Conservation (phyloP, 257 asterid species). For the Vinca minor region DNA sequence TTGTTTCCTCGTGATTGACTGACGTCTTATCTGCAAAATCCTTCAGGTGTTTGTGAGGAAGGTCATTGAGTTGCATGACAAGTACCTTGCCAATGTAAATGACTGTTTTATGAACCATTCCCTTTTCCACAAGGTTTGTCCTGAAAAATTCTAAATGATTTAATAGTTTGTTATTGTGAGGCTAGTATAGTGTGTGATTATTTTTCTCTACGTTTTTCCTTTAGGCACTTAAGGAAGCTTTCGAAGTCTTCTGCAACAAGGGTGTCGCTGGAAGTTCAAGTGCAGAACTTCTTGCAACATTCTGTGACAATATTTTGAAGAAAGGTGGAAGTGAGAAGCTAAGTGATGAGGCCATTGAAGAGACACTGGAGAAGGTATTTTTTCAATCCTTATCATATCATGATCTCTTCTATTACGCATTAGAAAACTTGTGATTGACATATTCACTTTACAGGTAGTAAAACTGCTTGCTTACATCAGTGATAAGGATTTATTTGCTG, state of each 20-base stretch:
- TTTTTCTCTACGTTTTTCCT: slow-evolving; percentile 8
- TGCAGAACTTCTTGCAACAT: slow-evolving; percentile 96
- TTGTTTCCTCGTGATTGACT: slow-evolving; percentile 16
- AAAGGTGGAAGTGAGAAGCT: slow-evolving; percentile 98
- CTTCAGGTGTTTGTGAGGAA: slow-evolving; percentile 86
- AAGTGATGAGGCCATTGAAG: slow-evolving; percentile 98
- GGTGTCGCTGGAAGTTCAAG: slow-evolving; percentile 98
- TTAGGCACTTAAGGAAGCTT: slow-evolving; percentile 98
- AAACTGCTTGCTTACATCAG: slow-evolving; percentile 91
- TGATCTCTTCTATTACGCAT: neutral
- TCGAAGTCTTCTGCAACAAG: slow-evolving; percentile 94
- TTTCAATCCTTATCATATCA: neutral
- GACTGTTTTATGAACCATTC: slow-evolving; percentile 86
- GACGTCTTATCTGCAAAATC: slow-evolving; percentile 9
- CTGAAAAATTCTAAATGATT: slow-evolving; percentile 10
- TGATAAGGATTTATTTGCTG: slow-evolving; percentile 97
- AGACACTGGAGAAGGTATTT: slow-evolving; percentile 82
- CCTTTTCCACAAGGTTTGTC: slow-evolving; percentile 92
- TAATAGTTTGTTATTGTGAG: neutral
- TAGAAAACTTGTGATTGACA: slow-evolving; percentile 16
- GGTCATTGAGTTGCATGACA: slow-evolving; percentile 93
- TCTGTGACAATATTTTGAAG: slow-evolving; percentile 93
- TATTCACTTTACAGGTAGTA: slow-evolving; percentile 55
- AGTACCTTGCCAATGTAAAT: slow-evolving; percentile 81
- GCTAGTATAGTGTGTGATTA: neutral